Base-by-base conservation (phyloP, 495 filamentous ascomycete species). In the Cryomyces minteri region DNA sequence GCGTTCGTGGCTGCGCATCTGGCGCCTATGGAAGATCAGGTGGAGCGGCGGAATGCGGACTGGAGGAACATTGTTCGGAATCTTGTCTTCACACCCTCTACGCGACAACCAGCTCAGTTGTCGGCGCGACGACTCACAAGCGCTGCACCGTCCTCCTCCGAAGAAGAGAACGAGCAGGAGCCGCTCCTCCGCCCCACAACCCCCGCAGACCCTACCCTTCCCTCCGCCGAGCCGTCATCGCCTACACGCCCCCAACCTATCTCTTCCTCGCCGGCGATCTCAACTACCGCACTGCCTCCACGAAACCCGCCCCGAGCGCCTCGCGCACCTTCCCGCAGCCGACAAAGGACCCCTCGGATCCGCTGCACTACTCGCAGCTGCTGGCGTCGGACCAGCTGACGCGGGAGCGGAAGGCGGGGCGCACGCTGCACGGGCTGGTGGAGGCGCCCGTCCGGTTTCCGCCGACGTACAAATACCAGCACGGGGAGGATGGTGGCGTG, bases 1-100 rank as follows among this genome's bases (percentile, higher is more conserved):
- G 93, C 83, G 1, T 84, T 94, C 47, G 75, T 93, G 8, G 77
- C 83, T 12, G 81, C 85, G n/a, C 90, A 98, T 60, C 67, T 95
- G 39, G 85, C 88, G 3, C 78, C 87, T 2, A 82, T 83, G 72
- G 90, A 96, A 56, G 63, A 74, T 58, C 77, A 72, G 8, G 56
- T 82, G 32, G 62, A 72, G 48, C 71, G 73, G 40, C 64, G 90
- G 30, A 96, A 98, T 56, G 60, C 70, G 48, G 84, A 95, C 54
- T 98, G 88, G 88, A 72, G 74, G 53, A 73, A 65, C 44, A 85
- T 95, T 40, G 81, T 84, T 18, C 75, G 80, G 2, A 68, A 77
- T 6, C 66, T 96, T 28, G 79, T 88, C 2, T 98, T 98, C 55
- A 58, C 62, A 39, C 63, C 70, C 36, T 1, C 34, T 10, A 8